A percentile compares a stretch with the other conserved stretches of the same genome.
Conservation (phyloP, 345 rosid species). For the Eucalyptus polybractea region DNA sequence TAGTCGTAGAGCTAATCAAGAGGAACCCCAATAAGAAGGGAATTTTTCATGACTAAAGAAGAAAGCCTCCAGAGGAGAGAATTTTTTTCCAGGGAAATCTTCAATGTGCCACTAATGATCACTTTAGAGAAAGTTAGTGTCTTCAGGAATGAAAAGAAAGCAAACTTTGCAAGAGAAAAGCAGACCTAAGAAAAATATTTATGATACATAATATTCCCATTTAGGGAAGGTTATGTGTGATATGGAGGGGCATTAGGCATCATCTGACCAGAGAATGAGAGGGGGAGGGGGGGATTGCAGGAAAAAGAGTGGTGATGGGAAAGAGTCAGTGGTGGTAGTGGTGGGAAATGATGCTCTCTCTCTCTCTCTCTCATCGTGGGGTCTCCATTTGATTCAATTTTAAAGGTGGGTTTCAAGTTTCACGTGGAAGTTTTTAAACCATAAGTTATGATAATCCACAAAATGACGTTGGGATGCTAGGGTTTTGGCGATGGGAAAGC, state of each 20-base stretch:
- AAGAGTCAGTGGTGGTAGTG: slow-evolving; percentile 8
- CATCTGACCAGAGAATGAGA: slow-evolving; percentile 3
- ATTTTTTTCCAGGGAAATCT: neutral
- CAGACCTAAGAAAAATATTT: neutral
- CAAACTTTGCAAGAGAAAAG: neutral
- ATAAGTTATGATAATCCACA: neutral
- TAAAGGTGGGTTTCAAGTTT: neutral
- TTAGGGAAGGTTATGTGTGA: neutral
- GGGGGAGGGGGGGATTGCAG: neutral
- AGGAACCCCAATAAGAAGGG: neutral
- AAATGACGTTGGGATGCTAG: slow-evolving; percentile 6
- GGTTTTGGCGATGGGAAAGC: neutral
- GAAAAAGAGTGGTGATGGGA: slow-evolving; percentile 22
- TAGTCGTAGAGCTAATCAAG: neutral
- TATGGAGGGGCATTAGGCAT: slow-evolving; percentile 5
- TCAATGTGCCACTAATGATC: slow-evolving; percentile 13
- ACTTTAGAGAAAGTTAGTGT: slow-evolving; percentile 9
- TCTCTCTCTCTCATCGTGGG: neutral
- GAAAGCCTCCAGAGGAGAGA: neutral
- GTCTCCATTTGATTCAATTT: neutral
- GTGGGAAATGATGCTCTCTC: neutral
- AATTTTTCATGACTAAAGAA: neutral
- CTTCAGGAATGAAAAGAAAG: slow-evolving; percentile 1
- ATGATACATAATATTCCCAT: slow-evolving; percentile 20
- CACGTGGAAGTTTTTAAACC: slow-evolving; percentile 14